Evolutionary conservation across 345 rosid genomes (phyloP).

Genomic region (Aquilaria malaccensis): DNA sequence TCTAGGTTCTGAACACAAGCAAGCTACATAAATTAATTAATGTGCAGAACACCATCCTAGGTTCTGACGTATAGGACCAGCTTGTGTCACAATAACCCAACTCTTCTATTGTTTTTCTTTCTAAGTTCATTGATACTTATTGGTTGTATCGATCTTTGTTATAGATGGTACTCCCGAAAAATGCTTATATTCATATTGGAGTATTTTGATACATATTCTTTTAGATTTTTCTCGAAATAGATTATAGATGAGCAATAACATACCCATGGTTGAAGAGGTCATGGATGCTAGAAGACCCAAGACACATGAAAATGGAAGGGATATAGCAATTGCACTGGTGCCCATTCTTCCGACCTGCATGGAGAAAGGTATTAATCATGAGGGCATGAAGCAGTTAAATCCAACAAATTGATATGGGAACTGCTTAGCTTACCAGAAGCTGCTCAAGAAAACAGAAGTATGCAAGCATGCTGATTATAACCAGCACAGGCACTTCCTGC

Average conservation of each 20-base stretch:
- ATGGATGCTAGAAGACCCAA: constrained; percentile 79
- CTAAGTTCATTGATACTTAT: no score
- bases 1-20: no score
- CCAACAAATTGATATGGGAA: not conserved
- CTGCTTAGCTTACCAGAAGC: constrained; percentile 51
- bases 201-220: no score
- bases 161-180: no score
- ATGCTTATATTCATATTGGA: no score
- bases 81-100: no score
- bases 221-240: no score
- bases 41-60: no score
- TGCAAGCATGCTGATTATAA: constrained; percentile 81
- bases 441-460: constrained; percentile 97
- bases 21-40: no score
- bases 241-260: constrained; percentile 4
- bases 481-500: constrained; percentile 87
- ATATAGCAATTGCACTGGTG: constrained; percentile 73
- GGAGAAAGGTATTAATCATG: not conserved
- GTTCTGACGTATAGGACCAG: no score
- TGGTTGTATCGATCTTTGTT: no score
- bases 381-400: constrained; percentile 1
- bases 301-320: constrained; percentile 88
- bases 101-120: no score
- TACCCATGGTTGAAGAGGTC: constrained; percentile 95
- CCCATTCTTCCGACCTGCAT: constrained; percentile 76